Evolutionary conservation across 257 asterid genomes (phyloP), one percentile per base, ranked within the genome.

Genomic region (Primulina huaijiensis): DNA sequence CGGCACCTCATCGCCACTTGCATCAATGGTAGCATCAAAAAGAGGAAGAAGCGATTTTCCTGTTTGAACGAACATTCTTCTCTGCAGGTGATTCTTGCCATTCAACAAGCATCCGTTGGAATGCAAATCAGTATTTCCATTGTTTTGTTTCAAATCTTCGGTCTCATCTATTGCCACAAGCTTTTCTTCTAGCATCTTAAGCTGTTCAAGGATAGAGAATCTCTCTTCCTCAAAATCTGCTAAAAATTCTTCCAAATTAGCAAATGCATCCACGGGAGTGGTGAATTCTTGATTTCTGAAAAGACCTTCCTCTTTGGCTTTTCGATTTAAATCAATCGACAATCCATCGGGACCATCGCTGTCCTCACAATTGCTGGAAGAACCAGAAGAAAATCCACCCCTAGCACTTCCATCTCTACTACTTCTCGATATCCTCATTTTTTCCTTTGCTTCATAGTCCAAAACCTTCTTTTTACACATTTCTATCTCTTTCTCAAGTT

Each of bases 211-310:
- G 62, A 94, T 94, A 40, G 93, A 89, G 72, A 88, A 17, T 53
- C 97, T 88, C 80, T 94, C 97, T 4, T 85, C 95, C 85, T 94
- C 97, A 64, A 94, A 94, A 68, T 89, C 97, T 19, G 88, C 89
- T 73, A 94, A 82, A 2, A 97, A 88, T 38, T 89, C 93, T 68
- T 94, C 95, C 90, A 91, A 81, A 73, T 80, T 81, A 55, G 86
- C 70, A 56, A 90, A 91, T 14, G 79, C 85, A 77, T 82, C 86
- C 19, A 80, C 72, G 10, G 97, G 96, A 63, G 95, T 88, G 4
- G 72, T 68, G 33, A 27, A 73, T 60, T 83, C 90, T 55, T 74
- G 82, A 68, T 77, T 75, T 40, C 78, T 65, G 60, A 68, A 79
- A 43, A 72, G 79, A 11, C 86, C 81, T 20, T 77, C 96, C 50